A percentile compares a stretch with the other conserved stretches of the same genome.
Evolutionary conservation across 202 grass and related monocot species (phyloP).

Genomic region (Schoenoplectus tabernaemontani): DNA sequence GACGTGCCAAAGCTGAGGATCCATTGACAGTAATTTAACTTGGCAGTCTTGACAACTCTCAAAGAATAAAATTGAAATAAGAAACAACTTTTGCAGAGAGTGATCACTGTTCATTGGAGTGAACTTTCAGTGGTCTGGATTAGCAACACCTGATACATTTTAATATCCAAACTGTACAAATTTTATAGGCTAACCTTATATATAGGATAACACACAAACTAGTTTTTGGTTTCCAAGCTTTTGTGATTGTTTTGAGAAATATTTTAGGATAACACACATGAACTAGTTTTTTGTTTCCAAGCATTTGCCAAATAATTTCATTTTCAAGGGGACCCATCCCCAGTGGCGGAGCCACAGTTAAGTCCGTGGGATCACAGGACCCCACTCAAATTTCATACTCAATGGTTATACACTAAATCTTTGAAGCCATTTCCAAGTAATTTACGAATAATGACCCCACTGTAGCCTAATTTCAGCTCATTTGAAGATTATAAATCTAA

Average conservation of each 20-base stretch:
- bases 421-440: too few relatives aligned
- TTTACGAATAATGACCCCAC: too few relatives aligned
- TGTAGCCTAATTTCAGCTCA: too few relatives aligned
- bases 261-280: too few relatives aligned
- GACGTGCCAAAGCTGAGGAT: neutral
- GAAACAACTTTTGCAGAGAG: neutral
- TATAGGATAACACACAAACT: neutral
- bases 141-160: neutral
- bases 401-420: too few relatives aligned
- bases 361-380: too few relatives aligned
- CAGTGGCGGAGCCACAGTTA: too few relatives aligned
- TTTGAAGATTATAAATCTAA: too few relatives aligned
- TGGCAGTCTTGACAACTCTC: neutral
- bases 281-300: too few relatives aligned
- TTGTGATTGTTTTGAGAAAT: neutral
- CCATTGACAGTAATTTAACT: neutral
- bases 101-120: neutral
- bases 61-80: neutral
- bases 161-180: neutral
- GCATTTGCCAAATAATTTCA: neutral
- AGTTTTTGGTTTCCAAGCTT: neutral
- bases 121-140: neutral
- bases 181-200: neutral
- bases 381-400: too few relatives aligned
- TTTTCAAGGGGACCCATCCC: neutral